phyloP scores from a whole-genome alignment of 208 protist species.

The Acanthamoeba culbertsoni region DNA sequence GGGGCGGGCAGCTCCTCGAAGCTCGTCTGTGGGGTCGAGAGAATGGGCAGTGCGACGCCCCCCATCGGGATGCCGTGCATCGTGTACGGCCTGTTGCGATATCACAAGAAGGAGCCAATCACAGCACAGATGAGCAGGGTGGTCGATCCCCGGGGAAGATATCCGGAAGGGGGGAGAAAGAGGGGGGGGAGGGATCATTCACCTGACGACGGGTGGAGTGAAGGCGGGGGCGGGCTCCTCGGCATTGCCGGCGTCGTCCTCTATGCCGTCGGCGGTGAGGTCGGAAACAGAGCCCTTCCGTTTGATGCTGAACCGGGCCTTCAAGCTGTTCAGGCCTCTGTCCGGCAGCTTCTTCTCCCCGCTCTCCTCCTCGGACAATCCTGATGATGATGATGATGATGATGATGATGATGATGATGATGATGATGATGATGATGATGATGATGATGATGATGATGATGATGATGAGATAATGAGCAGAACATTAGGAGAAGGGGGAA shows the following conservation, averaged over 20 bases:
- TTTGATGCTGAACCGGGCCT: slow-evolving; percentile 12
- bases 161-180: background rate
- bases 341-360: slow-evolving; percentile 10
- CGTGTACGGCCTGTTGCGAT: background rate
- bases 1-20: slow-evolving; percentile 19
- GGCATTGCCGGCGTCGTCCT: background rate
- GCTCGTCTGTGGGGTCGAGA: background rate
- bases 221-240: background rate
- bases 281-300: slow-evolving; percentile 3
- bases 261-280: background rate
- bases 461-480: background rate
- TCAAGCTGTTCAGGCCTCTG: background rate
- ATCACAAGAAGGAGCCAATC: background rate
- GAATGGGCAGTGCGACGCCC: background rate
- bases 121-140: too few relatives aligned
- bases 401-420: background rate
- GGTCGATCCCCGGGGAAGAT: too few relatives aligned
- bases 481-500: background rate
- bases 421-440: background rate
- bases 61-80: slow-evolving; percentile 9
- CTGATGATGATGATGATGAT: background rate
- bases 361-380: slow-evolving; percentile 7
- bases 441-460: background rate
- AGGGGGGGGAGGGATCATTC: background rate
- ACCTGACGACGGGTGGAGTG: background rate